phyloP scores from a whole-genome alignment of 768 basidiomycete species.

The Tulasnella sp. region DNA sequence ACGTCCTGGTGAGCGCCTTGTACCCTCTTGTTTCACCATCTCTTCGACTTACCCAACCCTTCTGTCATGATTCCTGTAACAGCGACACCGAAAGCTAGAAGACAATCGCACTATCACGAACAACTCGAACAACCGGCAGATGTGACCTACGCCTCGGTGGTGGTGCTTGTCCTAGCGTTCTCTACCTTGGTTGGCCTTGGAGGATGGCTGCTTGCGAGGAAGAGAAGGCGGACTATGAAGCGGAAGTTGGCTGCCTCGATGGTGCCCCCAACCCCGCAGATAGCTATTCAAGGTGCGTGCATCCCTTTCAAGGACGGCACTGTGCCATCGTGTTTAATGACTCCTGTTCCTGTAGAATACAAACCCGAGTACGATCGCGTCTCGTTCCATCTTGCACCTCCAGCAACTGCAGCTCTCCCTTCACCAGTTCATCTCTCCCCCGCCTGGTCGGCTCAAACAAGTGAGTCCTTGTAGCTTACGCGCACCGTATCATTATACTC shows the following conservation, averaged over 20 bases:
- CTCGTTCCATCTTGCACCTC: neutral
- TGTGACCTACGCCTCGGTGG: no score
- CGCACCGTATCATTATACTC: neutral
- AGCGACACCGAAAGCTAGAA: no score
- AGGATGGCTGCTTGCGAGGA: neutral
- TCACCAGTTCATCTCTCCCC: neutral
- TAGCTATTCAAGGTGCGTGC: conserved; percentile 4
- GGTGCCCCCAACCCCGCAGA: neutral
- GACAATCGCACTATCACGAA: no score
- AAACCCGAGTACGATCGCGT: neutral
- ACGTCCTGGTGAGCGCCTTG: neutral
- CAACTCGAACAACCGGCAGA: no score
- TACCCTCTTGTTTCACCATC: neutral
- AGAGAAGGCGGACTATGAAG: neutral
- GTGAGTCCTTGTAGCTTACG: neutral
- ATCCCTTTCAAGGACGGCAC: neutral
- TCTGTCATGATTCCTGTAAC: no score
- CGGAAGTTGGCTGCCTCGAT: neutral
- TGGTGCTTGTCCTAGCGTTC: neutral
- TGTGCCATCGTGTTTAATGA: neutral
- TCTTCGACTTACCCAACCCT: no score
- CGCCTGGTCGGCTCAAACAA: neutral
- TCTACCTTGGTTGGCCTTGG: neutral
- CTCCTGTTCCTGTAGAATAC: neutral
- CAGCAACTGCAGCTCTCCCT: neutral